Base-by-base conservation (phyloP, 1,284 basidiomycete species). In the Exobasidium cylindrosporum region DNA sequence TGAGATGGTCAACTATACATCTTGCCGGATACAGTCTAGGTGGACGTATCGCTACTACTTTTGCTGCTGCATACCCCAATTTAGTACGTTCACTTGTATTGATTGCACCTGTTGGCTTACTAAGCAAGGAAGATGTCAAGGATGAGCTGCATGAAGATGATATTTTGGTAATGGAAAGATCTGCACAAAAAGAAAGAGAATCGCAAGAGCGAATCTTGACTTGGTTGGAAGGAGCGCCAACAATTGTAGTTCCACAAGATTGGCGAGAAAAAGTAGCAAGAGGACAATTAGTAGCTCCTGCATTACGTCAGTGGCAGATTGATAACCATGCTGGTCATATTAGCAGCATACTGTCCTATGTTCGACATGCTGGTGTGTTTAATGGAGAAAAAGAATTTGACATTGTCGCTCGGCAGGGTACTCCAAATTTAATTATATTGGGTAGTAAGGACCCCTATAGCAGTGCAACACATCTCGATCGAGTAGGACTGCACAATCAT, bases 181-280 rank as follows among this genome's bases (percentile, higher is more conserved):
- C n/a, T n/a, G n/a, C n/a, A n/a, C n/a, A n/a, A n/a, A n/a, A n/a
- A n/a, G n/a, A n/a, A n/a, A n/a, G n/a, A n/a, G n/a, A n/a, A n/a
- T n/a, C n/a, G n/a, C n/a, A n/a, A n/a, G n/a, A n/a, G n/a, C n/a
- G n/a, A n/a, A n/a, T n/a, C n/a, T n/a, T 10, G n/a, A 43, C 35
- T 10, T 43, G 35, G 35, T n/a, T 43, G 10, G 35, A 43, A 43
- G 35, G 35, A 43, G 35, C 10, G 10, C 10, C 10, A 10, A 10
- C n/a, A n/a, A 43, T 43, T n/a, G n/a, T n/a, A n/a, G 35, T 43
- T 43, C 35, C 35, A 43, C 35, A 43, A 43, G 35, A 43, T 43
- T 43, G 35, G 35, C 10, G n/a, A 43, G n/a, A 43, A n/a, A 43
- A 10, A n/a, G 35, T 43, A 43, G 35, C 35, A 43, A 43, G 35